Evolutionary conservation across 2,329 filamentous ascomycete species (phyloP), one percentile per base, ranked within the genome.

Genomic region (Neofusicoccum ribis): DNA sequence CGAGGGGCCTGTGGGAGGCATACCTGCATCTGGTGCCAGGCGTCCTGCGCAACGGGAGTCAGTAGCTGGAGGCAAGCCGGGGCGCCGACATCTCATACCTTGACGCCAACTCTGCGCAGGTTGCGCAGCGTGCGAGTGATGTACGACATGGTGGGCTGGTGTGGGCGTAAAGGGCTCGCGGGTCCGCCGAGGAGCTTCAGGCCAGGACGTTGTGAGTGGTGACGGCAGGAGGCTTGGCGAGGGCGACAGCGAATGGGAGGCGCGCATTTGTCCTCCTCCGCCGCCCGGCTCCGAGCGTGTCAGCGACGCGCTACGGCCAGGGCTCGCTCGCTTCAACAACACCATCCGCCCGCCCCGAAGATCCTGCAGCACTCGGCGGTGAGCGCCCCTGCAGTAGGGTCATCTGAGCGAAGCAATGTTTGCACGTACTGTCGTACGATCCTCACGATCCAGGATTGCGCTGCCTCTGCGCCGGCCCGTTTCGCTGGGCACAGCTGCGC

Each of bases 11-110:
- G 51, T 41, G 63, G 63, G 65, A 64, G 74, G 84, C 90, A 82
- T 91, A 96, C 91, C 82, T 94, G 89, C 86, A 98, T 86, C 85
- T 98, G 95, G 81, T 91, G 90, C 81, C 88, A 90, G 85, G 90
- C 95, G 79, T 97, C 91, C 93, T 96, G 76, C 72, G 50, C 20
- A 14, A 68, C n/a, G n/a, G 14, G 11, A 37, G 52, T 65, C 36
- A 65, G 63, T 37, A 39, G 6, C 43, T 63, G 63, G 44, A 43
- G 52, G 63, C 65, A 69, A 75, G 79, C 72, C 79, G 77, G 68
- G 64, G 65, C 64, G 27, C 39, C 34, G 43, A 47, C 63, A 31
- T 37, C 34, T 67, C 80, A 69, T 80, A 93, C 93, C 89, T 93
- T 96, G 76, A 97, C 75, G 64, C 95, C 95, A 77, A 96, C 88